These are phyloP conservation scores for Paulownia fortunei DNA, from an alignment of 257 asterid species.

Conservation along the genomic window DNA sequence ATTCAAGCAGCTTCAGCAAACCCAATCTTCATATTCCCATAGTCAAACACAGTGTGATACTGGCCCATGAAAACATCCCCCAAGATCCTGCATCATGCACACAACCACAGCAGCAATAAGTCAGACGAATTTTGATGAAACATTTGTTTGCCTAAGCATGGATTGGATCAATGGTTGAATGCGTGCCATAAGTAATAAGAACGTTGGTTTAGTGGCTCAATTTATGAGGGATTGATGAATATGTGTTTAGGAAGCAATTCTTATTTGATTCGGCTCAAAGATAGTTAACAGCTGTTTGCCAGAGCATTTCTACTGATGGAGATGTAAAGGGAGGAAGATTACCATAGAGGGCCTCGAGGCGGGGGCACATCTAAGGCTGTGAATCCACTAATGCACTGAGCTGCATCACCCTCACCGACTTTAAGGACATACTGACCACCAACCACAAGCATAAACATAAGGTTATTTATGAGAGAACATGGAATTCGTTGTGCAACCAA, in stretches of 20 bases:
- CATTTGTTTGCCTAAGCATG: not conserved
- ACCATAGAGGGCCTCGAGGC: conserved; percentile 95
- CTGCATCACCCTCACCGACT: conserved; percentile 75
- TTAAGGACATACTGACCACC: conserved; percentile 67
- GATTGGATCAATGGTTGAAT: not conserved
- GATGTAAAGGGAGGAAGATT: conserved; percentile 8
- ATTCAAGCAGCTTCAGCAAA: conserved; percentile 78
- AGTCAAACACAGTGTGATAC: conserved; percentile 81
- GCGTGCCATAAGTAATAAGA: not conserved
- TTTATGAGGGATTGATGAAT: not conserved
- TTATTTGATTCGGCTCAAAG: not conserved
- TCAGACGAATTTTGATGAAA: not conserved
- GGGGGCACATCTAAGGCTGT: conserved; percentile 83
- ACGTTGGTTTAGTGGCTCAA: not conserved
- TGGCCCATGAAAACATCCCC: conserved; percentile 90
- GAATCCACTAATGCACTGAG: conserved; percentile 89
- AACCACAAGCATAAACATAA: conserved; percentile 15
- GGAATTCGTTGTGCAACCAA: not conserved
- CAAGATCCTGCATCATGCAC: conserved; percentile 61
- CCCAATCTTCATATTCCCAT: conserved; percentile 71
- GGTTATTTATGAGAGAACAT: not conserved
- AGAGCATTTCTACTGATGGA: not conserved
- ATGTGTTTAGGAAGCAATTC: not conserved
- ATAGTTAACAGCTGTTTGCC: not conserved
- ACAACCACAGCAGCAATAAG: not conserved